Evolutionary conservation across 2,329 filamentous ascomycete genomes (phyloP).

Genomic region (Lachnellula arida): DNA sequence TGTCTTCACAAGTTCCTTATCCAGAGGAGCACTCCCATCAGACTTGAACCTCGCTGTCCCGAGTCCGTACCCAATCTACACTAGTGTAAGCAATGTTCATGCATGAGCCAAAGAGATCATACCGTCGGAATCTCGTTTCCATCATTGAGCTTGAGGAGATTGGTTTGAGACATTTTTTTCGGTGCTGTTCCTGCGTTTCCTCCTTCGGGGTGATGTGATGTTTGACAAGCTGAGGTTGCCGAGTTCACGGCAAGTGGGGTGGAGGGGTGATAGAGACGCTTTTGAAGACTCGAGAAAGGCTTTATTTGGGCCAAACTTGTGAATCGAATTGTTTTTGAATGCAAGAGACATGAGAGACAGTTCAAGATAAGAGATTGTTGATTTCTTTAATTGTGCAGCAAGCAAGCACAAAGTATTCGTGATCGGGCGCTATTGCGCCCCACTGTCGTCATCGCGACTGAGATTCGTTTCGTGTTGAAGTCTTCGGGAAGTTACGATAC

Average conservation of each 20-base stretch:
- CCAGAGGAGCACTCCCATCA: constrained; percentile 37
- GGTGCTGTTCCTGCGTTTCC: constrained; percentile 68
- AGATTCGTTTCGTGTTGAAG: no score
- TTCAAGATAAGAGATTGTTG: not conserved
- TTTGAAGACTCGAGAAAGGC: not conserved
- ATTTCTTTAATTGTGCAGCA: not conserved
- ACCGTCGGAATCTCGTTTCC: constrained; percentile 69
- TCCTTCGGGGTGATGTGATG: constrained; percentile 12
- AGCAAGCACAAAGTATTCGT: no score
- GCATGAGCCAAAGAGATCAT: constrained; percentile 15
- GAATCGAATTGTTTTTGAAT: constrained; percentile 4
- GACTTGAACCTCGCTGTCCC: constrained; percentile 63
- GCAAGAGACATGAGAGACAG: constrained; percentile 9
- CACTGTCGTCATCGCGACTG: no score
- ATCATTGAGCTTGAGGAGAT: constrained; percentile 66
- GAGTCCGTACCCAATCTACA: constrained; percentile 65
- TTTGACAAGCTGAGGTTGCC: constrained; percentile 34
- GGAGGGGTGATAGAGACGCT: constrained; percentile 1
- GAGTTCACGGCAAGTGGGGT: constrained; percentile 39
- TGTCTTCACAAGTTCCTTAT: constrained; percentile 48
- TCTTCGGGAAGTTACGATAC: no score
- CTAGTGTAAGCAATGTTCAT: constrained; percentile 36
- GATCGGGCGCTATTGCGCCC: no score
- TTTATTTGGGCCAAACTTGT: not conserved
- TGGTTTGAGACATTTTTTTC: constrained; percentile 52